Conservation (phyloP, 352 stramenopile species). For the Plasmopara halstedii region DNA sequence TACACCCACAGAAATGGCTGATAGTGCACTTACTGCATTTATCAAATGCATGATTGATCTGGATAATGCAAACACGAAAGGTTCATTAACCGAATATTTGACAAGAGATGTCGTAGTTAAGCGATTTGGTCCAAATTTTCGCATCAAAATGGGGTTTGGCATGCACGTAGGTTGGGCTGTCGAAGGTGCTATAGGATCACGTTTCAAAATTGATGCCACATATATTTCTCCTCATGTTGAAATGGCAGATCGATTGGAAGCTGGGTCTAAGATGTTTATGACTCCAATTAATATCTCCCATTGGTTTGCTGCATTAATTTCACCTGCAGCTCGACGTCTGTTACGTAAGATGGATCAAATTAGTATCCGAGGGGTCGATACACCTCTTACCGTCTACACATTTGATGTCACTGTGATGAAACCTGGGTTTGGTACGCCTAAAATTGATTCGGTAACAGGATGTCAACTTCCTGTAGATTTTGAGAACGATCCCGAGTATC, state of each 20-base stretch:
- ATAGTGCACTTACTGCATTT: constrained; percentile 92
- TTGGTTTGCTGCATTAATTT: constrained; percentile 70
- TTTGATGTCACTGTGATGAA: constrained; percentile 83
- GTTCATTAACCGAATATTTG: constrained; percentile 63
- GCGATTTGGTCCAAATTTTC: constrained; percentile 72
- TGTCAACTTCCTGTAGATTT: constrained; percentile 70
- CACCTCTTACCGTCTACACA: constrained; percentile 77
- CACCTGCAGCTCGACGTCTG: constrained; percentile 57
- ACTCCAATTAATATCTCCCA: constrained; percentile 82
- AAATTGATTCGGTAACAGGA: constrained; percentile 49
- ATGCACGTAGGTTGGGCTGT: constrained; percentile 96
- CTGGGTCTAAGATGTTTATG: constrained; percentile 89
- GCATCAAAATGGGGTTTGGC: constrained; percentile 91
- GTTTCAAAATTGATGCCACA: constrained; percentile 95
- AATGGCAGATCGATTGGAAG: constrained; percentile 91
- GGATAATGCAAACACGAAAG: constrained; percentile 76
- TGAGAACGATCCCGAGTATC: constrained; percentile 76
- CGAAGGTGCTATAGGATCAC: constrained; percentile 93
- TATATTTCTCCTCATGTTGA: constrained; percentile 95
- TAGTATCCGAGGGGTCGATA: constrained; percentile 76
- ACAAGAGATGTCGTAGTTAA: constrained; percentile 66
- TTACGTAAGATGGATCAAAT: constrained; percentile 81
- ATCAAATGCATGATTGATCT: constrained; percentile 91
- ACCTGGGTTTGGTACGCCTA: constrained; percentile 63
- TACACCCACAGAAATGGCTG: constrained; percentile 86